These are phyloP conservation scores for Curvularia hawaiiensis DNA, from an alignment of 2,329 filamentous ascomycete species.

Conservation along the genomic window DNA sequence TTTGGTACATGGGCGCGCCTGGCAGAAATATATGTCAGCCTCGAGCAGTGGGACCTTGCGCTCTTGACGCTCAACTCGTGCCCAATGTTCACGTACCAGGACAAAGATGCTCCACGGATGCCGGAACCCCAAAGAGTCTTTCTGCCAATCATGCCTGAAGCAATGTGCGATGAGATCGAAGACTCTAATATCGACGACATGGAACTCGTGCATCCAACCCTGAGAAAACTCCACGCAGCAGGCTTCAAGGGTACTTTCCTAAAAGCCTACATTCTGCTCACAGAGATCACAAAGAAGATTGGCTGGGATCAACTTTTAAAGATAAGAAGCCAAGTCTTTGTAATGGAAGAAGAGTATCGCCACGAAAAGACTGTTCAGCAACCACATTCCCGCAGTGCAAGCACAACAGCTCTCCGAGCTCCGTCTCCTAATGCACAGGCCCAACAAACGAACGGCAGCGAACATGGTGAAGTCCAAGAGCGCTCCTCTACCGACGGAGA, in stretches of 20 bases:
- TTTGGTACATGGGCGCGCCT: constrained; percentile 96
- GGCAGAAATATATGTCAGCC: constrained; percentile 88
- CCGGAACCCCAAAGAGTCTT: constrained; percentile 88
- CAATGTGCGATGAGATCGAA: constrained; percentile 92
- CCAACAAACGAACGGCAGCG: constrained; percentile 42
- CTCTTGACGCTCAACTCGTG: constrained; percentile 96
- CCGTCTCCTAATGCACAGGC: constrained; percentile 57
- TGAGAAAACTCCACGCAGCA: constrained; percentile 84
- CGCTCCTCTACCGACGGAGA: constrained; percentile 28
- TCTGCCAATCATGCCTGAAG: constrained; percentile 86
- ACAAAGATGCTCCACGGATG: constrained; percentile 95
- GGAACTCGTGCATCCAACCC: constrained; percentile 84
- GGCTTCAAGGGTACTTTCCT: constrained; percentile 94
- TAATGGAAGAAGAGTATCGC: constrained; percentile 99
- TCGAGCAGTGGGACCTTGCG: constrained; percentile 97
- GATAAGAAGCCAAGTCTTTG: constrained; percentile 95
- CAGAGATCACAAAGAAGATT: constrained; percentile 94
- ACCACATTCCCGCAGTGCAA: constrained; percentile 69
- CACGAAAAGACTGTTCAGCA: constrained; percentile 67
- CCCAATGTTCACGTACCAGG: constrained; percentile 99
- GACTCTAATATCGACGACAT: constrained; percentile 79
- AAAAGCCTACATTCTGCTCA: constrained; percentile 91
- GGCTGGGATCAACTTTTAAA: constrained; percentile 97
- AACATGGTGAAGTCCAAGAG: constrained; percentile 37
- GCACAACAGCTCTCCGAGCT: constrained; percentile 76